Percentiles rank a stretch among this genome's conserved stretches.
phyloP scores from a whole-genome alignment of 2,329 filamentous ascomycete genomes.

The Aspergillus sp. region DNA sequence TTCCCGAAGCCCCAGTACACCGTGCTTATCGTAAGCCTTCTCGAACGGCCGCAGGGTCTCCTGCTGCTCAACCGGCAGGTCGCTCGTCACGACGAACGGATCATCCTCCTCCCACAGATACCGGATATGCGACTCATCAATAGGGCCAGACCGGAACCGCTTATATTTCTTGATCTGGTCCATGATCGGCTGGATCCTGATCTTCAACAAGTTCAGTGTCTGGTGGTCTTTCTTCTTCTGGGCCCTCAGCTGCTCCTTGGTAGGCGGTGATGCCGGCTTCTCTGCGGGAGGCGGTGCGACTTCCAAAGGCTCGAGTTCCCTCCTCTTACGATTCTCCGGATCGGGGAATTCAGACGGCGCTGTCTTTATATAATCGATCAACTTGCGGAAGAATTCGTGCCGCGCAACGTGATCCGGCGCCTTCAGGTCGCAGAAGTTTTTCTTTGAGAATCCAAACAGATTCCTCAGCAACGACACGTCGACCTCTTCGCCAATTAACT shows the following conservation, averaged over 20 bases:
- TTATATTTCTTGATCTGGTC: constrained; percentile 93
- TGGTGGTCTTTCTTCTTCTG: constrained; percentile 76
- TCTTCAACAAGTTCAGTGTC: constrained; percentile 76
- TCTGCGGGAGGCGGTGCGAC: constrained; percentile 64
- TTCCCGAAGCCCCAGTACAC: constrained; percentile 66
- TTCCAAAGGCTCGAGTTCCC: constrained; percentile 67
- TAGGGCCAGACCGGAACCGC: constrained; percentile 72
- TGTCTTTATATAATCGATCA: constrained; percentile 68
- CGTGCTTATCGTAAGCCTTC: constrained; percentile 68
- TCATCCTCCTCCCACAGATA: constrained; percentile 81
- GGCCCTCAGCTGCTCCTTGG: constrained; percentile 69
- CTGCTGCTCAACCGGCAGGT: constrained; percentile 48
- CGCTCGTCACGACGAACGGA: constrained; percentile 54
- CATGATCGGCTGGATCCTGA: constrained; percentile 88
- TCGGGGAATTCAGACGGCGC: constrained; percentile 80
- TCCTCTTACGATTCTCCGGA: constrained; percentile 73
- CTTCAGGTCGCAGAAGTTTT: constrained; percentile 62
- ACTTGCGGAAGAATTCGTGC: constrained; percentile 66
- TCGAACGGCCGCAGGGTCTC: constrained; percentile 65
- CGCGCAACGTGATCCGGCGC: constrained; percentile 56
- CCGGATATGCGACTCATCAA: constrained; percentile 62
- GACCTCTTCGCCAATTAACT: constrained; percentile 55
- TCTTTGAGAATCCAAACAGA: constrained; percentile 76
- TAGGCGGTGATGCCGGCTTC: constrained; percentile 50
- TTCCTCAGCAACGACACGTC: constrained; percentile 58